Evolutionary conservation across 768 basidiomycete genomes (phyloP).

Genomic region (Hirschioporus abietinus): DNA sequence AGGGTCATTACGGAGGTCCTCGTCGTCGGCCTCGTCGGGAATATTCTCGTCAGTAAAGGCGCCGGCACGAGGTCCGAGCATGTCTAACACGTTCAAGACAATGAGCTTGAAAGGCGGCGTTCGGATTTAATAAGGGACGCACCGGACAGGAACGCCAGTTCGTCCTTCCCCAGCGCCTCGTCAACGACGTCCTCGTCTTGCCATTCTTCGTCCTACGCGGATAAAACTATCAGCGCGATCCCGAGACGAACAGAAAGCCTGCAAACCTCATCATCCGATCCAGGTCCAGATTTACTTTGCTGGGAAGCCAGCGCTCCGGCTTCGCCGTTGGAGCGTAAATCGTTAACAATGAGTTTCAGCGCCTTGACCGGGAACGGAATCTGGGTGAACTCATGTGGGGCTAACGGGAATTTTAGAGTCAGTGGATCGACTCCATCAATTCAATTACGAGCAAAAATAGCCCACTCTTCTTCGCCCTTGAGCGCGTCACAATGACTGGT

Average conservation of each 20-base stretch:
- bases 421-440: constrained; percentile 18
- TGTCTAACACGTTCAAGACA: constrained; percentile 32
- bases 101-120: constrained; percentile 3
- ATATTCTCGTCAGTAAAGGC: constrained; percentile 77
- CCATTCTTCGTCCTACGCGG: constrained; percentile 82
- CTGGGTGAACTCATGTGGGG: constrained; percentile 79
- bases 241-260: constrained; percentile 1
- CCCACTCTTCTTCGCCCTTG: constrained; percentile 81
- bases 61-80: constrained; percentile 68
- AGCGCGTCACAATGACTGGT: constrained; percentile 94
- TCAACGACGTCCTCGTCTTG: constrained; percentile 74
- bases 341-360: constrained; percentile 82
- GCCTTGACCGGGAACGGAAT: constrained; percentile 90
- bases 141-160: constrained; percentile 70
- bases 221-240: constrained; percentile 8
- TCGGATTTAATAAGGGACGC: constrained; percentile 17
- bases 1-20: constrained; percentile 83
- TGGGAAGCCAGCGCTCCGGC: constrained; percentile 57
- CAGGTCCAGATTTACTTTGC: constrained; percentile 48
- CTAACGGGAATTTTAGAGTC: constrained; percentile 34
- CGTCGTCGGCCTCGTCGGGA: constrained; percentile 69
- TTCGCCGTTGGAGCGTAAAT: constrained; percentile 78
- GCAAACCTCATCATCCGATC: constrained; percentile 73
- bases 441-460: constrained; percentile 14
- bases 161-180: constrained; percentile 60